Base-by-base conservation (phyloP, 2,329 filamentous ascomycete species). In the Xylaria sp. region DNA sequence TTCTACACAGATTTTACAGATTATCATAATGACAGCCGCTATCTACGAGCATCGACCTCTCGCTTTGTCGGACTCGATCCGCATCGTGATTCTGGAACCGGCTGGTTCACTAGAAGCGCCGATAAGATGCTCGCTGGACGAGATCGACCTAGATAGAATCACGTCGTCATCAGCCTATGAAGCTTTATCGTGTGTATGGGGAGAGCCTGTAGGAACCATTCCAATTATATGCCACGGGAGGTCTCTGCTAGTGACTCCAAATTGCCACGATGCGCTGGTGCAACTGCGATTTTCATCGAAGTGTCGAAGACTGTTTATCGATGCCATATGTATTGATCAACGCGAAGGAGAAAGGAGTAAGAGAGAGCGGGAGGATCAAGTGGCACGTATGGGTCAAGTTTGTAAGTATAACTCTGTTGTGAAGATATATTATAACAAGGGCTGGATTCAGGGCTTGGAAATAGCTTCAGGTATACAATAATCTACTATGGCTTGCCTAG, bases 101-200 rank as follows among this genome's bases (percentile, higher is more conserved):
- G 51, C 51, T 12, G 33, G 1, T 17, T 55, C 58, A 19, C 7
- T 4, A 28, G 7, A 61, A 45, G 42, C 58, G 5, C 50, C 37
- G 0, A 23, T 61, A n/a, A 2, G 38, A 25, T 61, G 58, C n/a
- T 35, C 58, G 7, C 58, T 61, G 35, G 28, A 40, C 15, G 52
- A 57, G 19, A 28, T 61, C 15, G 46, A 57, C 38, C 19, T 61
- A 25, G 37, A 61, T 9, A 57, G 57, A 14, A 37, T 61, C 3
- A 46, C 37, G 1, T 38, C 17, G 3, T 46, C 45, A 3, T 45
- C 61, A 5, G 25, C 19, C 38, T 65, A 57, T 17, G 63, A 65
- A 25, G 63, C 63, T 6, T 51, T 65, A 25, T 65, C 63, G 5
- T 65, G 63, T 50, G 60, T 57, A 33, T 65, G 56, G 63, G 57